Conservation (phyloP, 2,329 filamentous ascomycete genomes). For the Epichloe baconii region DNA sequence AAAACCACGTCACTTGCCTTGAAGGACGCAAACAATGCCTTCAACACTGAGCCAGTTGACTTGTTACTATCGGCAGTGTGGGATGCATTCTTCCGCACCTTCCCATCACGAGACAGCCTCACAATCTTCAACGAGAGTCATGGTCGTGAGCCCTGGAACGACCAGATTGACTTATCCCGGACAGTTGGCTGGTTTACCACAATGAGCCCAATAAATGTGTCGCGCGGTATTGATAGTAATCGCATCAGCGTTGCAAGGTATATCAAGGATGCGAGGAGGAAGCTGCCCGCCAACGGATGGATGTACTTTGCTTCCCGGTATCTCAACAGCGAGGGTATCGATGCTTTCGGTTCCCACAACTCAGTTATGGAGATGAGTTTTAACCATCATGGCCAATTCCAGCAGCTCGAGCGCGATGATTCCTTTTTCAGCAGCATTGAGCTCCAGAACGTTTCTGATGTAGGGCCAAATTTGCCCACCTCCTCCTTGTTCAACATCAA, state of each 20-base stretch:
- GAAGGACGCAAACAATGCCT: slow-evolving; percentile 8
- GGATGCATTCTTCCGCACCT: slow-evolving; percentile 17
- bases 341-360: background rate
- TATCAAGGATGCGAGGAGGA: background rate
- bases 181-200: slow-evolving; percentile 28
- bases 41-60: slow-evolving; percentile 16
- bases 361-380: slow-evolving; percentile 6
- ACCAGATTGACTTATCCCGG: slow-evolving; percentile 17
- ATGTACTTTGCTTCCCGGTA: slow-evolving; percentile 1
- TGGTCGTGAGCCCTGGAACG: slow-evolving; percentile 19
- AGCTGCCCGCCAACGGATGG: slow-evolving; percentile 2
- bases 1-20: slow-evolving; percentile 4
- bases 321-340: background rate
- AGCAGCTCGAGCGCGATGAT: slow-evolving; percentile 9
- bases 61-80: slow-evolving; percentile 18
- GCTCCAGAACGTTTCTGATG: slow-evolving; percentile 1
- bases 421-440: slow-evolving; percentile 6
- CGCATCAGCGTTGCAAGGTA: background rate
- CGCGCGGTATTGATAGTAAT: background rate
- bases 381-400: slow-evolving; percentile 9
- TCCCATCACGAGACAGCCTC: slow-evolving; percentile 15
- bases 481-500: slow-evolving; percentile 3
- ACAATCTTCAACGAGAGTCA: slow-evolving; percentile 13
- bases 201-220: slow-evolving; percentile 15
- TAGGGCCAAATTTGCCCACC: slow-evolving; percentile 1